A percentile compares a stretch with the other conserved stretches of the same genome.
These are phyloP conservation scores for Gossypium mustelinum DNA, from an alignment of 345 rosid genomes.

Conservation along the genomic window DNA sequence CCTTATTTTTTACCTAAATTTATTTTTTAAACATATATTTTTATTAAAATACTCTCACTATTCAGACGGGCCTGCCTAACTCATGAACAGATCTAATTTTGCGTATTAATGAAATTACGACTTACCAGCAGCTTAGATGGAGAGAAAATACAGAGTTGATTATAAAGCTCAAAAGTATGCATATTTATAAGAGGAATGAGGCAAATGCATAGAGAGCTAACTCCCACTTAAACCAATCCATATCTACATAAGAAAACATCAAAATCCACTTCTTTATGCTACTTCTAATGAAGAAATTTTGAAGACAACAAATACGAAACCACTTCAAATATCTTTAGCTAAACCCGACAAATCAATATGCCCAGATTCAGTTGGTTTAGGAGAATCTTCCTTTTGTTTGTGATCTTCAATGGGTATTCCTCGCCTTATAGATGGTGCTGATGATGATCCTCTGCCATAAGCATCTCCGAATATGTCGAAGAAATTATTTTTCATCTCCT, in stretches of 20 bases:
- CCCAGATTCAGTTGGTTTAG: conserved; percentile 24
- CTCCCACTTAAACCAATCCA: not conserved
- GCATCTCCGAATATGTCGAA: conserved; percentile 49
- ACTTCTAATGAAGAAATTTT: not conserved
- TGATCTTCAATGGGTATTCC: conserved; percentile 50
- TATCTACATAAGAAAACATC: not conserved
- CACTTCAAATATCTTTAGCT: conserved; percentile 55
- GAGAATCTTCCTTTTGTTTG: conserved; percentile 31
- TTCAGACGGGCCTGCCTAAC: no score
- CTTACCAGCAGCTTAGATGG: no score
- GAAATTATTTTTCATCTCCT: conserved; percentile 58
- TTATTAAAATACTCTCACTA: no score
- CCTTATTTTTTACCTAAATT: no score
- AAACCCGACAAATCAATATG: conserved; percentile 54
- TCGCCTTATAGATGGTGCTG: conserved; percentile 31
- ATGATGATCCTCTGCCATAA: conserved; percentile 26
- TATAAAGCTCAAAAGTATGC: no score
- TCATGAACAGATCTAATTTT: no score
- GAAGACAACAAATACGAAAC: not conserved
- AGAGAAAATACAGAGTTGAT: no score
- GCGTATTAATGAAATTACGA: no score
- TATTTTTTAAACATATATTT: no score
- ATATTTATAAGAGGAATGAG: no score
- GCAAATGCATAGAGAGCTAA: no score
- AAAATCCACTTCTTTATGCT: not conserved